Percentiles rank a stretch among this genome's conserved stretches.
phyloP scores from a whole-genome alignment of 345 rosid species.

The Xanthoceras sorbifolium region DNA sequence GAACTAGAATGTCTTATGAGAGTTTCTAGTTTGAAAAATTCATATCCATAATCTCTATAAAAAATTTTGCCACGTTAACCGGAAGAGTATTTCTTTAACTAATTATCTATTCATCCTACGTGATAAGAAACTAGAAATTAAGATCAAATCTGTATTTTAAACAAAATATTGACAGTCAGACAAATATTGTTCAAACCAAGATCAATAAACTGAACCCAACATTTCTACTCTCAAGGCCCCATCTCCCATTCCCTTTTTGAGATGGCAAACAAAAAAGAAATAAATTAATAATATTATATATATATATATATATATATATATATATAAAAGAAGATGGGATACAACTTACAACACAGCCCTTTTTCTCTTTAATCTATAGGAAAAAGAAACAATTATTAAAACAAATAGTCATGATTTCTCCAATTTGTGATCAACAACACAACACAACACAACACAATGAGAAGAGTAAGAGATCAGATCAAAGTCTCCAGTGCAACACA shows the following conservation, averaged over 20 bases:
- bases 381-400: not conserved
- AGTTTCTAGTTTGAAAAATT: no score
- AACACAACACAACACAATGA: no score
- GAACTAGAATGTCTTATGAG: no score
- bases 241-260: slow-evolving; percentile 6
- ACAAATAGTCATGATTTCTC: slow-evolving; percentile 9
- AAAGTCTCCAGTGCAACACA: slow-evolving; percentile 37
- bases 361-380: not conserved
- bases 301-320: not conserved
- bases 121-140: no score
- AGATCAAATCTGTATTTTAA: no score
- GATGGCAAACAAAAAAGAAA: slow-evolving; percentile 7
- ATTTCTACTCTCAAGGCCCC: slow-evolving; percentile 18
- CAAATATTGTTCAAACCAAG: not conserved
- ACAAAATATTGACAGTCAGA: not conserved
- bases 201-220: not conserved
- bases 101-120: no score
- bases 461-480: not conserved
- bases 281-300: not conserved
- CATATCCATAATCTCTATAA: no score
- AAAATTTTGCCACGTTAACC: no score
- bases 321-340: not conserved
- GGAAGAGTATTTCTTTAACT: no score
- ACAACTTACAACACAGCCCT: not conserved
- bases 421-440: slow-evolving; percentile 6